A percentile compares a stretch with the other conserved stretches of the same genome.
These are phyloP conservation scores for Tieghemostelium lacteum DNA, from an alignment of 78 protist species.

Conservation along the genomic window DNA sequence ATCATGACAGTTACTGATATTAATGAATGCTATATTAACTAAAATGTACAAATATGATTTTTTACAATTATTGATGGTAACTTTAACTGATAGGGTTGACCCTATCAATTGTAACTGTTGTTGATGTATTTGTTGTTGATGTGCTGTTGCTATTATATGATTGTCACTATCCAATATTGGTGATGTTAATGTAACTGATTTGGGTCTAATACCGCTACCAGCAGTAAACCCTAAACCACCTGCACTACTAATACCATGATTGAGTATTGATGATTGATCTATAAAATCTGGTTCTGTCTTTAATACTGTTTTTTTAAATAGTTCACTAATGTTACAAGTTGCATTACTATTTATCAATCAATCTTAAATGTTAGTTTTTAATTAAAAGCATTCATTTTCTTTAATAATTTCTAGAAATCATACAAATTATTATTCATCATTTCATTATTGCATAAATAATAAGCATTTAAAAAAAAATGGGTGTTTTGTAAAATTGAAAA, in stretches of 20 bases:
- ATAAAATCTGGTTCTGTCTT: conserved; percentile 56
- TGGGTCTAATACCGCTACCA: not conserved
- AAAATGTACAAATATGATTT: conserved; percentile 48
- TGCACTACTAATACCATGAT: not conserved
- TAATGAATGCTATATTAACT: conserved; percentile 18
- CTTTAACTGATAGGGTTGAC: conserved; percentile 17
- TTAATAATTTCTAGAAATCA: too few relatives aligned
- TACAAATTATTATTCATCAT: too few relatives aligned
- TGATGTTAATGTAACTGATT: conserved; percentile 1
- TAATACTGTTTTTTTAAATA: conserved; percentile 51
- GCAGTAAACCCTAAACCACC: not conserved
- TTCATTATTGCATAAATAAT: too few relatives aligned
- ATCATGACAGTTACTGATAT: conserved; percentile 44
- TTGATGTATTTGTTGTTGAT: not conserved
- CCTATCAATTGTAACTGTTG: not conserved
- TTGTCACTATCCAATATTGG: not conserved
- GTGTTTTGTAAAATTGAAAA: too few relatives aligned
- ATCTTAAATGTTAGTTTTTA: too few relatives aligned
- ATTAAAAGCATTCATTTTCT: too few relatives aligned
- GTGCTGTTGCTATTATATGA: not conserved
- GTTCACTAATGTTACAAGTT: conserved; percentile 28
- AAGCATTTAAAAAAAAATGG: too few relatives aligned
- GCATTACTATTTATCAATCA: too few relatives aligned
- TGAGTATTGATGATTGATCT: not conserved
- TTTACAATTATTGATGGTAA: conserved; percentile 2